Percentiles rank a stretch among this genome's conserved stretches.
Evolutionary conservation across 805 yeast genomes (phyloP).

Genomic region (Yamadazyma kitorensis): DNA sequence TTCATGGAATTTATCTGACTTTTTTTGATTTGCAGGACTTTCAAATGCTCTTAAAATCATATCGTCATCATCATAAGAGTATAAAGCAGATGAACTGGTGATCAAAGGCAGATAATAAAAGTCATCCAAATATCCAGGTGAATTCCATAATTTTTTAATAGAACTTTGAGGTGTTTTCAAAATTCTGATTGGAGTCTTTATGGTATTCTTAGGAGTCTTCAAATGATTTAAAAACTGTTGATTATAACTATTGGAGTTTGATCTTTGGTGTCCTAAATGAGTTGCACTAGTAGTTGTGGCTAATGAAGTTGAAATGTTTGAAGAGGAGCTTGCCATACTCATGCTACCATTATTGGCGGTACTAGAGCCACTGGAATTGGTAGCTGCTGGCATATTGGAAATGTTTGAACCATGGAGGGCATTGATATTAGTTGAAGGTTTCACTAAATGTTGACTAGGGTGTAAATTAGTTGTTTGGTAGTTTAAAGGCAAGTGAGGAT

Average conservation of each 20-base stretch:
- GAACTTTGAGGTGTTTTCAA: slow-evolving; percentile 41
- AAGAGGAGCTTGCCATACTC: too few species aligned
- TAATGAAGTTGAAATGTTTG: slow-evolving; percentile 8
- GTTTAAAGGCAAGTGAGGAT: slow-evolving; percentile 12
- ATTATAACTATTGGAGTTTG: slow-evolving; percentile 6
- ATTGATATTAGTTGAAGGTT: slow-evolving; percentile 2
- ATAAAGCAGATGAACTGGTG: slow-evolving; percentile 19
- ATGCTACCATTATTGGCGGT: too few species aligned
- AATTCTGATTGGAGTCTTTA: slow-evolving; percentile 35
- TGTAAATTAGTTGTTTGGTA: slow-evolving; percentile 7
- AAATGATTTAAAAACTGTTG: slow-evolving; percentile 10
- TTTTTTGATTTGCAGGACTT: slow-evolving; percentile 14
- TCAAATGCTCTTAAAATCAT: slow-evolving; percentile 43
- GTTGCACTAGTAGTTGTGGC: slow-evolving; percentile 7
- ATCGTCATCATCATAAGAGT: slow-evolving; percentile 45
- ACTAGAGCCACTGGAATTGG: too few species aligned
- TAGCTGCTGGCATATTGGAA: too few species aligned
- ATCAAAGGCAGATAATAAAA: slow-evolving; percentile 51
- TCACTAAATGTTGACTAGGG: background rate
- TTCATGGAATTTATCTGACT: slow-evolving; percentile 7
- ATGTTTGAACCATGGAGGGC: slow-evolving; percentile 1
- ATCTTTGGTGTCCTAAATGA: slow-evolving; percentile 11
- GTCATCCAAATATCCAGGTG: slow-evolving; percentile 66
- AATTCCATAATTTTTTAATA: slow-evolving; percentile 57
- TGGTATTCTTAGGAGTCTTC: slow-evolving; percentile 33